A percentile compares a stretch with the other conserved stretches of the same genome.
Conservation (phyloP, 192 early-diverging fungal genomes). For the Coemansia sp. region DNA sequence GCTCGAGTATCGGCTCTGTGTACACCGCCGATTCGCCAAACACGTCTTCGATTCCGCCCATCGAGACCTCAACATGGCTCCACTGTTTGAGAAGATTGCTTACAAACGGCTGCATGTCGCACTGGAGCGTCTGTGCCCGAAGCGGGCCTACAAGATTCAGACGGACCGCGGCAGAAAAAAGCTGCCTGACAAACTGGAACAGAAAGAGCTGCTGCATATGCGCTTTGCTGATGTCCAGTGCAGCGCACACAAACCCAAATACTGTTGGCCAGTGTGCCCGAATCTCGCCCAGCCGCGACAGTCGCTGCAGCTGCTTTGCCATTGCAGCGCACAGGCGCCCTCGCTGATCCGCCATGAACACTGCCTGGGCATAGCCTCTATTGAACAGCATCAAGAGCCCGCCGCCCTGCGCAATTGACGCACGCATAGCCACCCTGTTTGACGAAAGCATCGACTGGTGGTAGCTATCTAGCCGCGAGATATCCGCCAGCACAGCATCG, state of each 20-base stretch:
- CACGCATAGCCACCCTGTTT: constrained; percentile 47
- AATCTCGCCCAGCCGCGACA: constrained; percentile 44
- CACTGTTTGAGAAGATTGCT: constrained; percentile 56
- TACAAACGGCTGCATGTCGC: constrained; percentile 58
- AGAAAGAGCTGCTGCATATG: constrained; percentile 73
- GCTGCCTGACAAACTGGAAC: constrained; percentile 82
- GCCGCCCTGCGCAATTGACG: constrained; percentile 50
- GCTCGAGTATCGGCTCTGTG: constrained; percentile 70
- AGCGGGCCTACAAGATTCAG: constrained; percentile 90
- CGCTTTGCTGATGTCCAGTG: constrained; percentile 45
- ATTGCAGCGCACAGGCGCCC: constrained; percentile 23
- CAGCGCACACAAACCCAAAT: constrained; percentile 71
- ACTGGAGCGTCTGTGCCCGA: constrained; percentile 74
- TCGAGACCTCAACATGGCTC: constrained; percentile 43
- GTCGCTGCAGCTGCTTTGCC: constrained; percentile 51
- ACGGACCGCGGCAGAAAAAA: constrained; percentile 83
- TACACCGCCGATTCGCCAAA: constrained; percentile 53
- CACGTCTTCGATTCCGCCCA: constrained; percentile 26
- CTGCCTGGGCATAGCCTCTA: constrained; percentile 41
- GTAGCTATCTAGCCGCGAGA: constrained; percentile 26
- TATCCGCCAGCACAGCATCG: constrained; percentile 16
- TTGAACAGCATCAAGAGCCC: constrained; percentile 51
- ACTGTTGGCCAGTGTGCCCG: constrained; percentile 77
- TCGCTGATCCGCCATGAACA: constrained; percentile 27
- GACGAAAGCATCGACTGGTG: constrained; percentile 47